These are phyloP conservation scores for Leucaena leucocephala DNA, from an alignment of 306 rosid genomes.

Conservation along the genomic window DNA sequence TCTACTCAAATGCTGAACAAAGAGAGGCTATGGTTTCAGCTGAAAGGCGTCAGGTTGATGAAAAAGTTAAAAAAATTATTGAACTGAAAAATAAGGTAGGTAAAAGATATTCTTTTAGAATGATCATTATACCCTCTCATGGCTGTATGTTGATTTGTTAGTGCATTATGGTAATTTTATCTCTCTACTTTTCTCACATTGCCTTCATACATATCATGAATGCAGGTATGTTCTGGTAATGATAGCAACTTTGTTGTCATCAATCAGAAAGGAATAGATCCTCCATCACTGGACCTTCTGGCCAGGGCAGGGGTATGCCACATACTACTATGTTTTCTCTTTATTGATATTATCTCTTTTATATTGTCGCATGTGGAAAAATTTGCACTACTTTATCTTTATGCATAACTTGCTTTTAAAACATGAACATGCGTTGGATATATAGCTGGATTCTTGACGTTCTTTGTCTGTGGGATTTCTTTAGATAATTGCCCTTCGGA, in stretches of 20 bases:
- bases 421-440: not conserved
- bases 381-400: not conserved
- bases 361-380: conserved; percentile 7
- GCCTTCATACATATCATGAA: not conserved
- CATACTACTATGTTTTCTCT: not conserved
- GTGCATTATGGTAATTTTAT: not conserved
- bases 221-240: conserved; percentile 83
- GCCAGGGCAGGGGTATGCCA: conserved; percentile 95
- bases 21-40: conserved; percentile 95
- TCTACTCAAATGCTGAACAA: conserved; percentile 98
- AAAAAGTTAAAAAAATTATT: conserved; percentile 80
- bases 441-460: not conserved
- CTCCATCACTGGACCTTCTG: conserved; percentile 92
- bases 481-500: conserved; percentile 90
- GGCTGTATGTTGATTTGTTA: not conserved
- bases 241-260: conserved; percentile 81
- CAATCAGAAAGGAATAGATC: conserved; percentile 97
- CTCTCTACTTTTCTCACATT: not conserved
- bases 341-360: not conserved
- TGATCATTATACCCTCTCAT: conserved; percentile 4
- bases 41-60: conserved; percentile 93
- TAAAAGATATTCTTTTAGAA: not conserved
- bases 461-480: not conserved
- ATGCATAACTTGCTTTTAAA: not conserved
- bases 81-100: conserved; percentile 85